Evolutionary conservation across 139 green algal genomes (phyloP).

Genomic region (Zygnema cylindricum): DNA sequence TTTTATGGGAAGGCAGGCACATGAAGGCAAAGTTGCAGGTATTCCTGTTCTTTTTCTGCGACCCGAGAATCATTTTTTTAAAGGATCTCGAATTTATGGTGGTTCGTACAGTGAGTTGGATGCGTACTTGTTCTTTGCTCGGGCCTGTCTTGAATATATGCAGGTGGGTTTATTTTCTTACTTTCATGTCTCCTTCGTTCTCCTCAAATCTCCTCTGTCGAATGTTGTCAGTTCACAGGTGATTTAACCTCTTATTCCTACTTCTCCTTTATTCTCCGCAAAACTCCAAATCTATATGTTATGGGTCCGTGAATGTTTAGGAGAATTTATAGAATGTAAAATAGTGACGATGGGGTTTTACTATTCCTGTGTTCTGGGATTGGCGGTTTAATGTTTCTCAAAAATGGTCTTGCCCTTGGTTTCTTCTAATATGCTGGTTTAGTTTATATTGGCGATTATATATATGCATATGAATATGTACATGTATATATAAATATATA

Average conservation of each 20-base stretch:
- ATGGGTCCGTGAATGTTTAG: too few relatives aligned
- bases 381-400: too few relatives aligned
- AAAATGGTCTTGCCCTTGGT: too few relatives aligned
- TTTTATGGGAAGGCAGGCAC: slow-evolving; percentile 16
- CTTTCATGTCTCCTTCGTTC: background rate
- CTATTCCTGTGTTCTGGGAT: too few relatives aligned
- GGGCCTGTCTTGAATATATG: slow-evolving; percentile 87
- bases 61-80: slow-evolving; percentile 61
- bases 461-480: too few relatives aligned
- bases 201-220: background rate
- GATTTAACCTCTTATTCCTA: background rate
- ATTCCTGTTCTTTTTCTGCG: slow-evolving; percentile 53
- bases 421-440: too few relatives aligned
- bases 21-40: slow-evolving; percentile 31
- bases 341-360: too few relatives aligned
- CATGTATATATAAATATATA: too few relatives aligned
- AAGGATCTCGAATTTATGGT: slow-evolving; percentile 85
- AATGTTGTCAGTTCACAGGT: too few relatives aligned
- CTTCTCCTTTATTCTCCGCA: slow-evolving; percentile 4
- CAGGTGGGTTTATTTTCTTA: slow-evolving; percentile 23
- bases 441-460: too few relatives aligned
- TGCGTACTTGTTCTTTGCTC: slow-evolving; percentile 94
- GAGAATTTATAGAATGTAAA: too few relatives aligned
- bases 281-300: too few relatives aligned
- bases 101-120: slow-evolving; percentile 93